Evolutionary conservation across 257 asterid species (phyloP), one percentile per base, ranked within the genome.

Genomic region (Plectranthus barbatus): DNA sequence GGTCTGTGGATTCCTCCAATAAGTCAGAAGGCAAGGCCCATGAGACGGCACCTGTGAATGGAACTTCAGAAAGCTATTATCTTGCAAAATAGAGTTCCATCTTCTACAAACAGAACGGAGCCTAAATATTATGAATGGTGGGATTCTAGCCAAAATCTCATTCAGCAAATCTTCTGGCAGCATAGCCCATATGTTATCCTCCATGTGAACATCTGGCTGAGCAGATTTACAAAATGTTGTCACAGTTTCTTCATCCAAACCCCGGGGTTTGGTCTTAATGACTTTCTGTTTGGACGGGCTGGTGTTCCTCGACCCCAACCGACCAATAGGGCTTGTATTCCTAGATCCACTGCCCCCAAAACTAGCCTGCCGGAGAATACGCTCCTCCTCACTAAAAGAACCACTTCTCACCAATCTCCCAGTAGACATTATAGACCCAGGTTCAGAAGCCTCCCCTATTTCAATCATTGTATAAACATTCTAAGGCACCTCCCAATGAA

Each of bases 31-130:
- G 66, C 99, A 93, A 46, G 99, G 99, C 37, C 99, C 97, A 15
- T 92, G 99, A 57, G 97, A 90, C 10, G 96, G 96, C 33, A 87
- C 94, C 60, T 90, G 97, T 0, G 99, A 92, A 72, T 92, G 99
- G 46, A 89, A 92, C 83, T 85, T 89, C 82, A 92, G 66, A 60
- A 92, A 92, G 73, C 97, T 80, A 53, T 70, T 81, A 56, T 92
- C 99, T 64, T 86, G 97, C 74, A 92, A 76, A 62, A 92, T 89
- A 0, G 84, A 92, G 60, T 89, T 92, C 99, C 99, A 92, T 73
- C 99, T 92, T 72, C 80, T 92, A 51, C 99, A 92, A 66, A 89
- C 97, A 18, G 95, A 85, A 33, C 99, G 93, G 47, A 92, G 97
- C 26, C 88, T 81, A 46, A 91, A 92, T 42, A 92, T 86, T 85